Base-by-base conservation (phyloP, 768 basidiomycete species). In the Termitomyces sp. region DNA sequence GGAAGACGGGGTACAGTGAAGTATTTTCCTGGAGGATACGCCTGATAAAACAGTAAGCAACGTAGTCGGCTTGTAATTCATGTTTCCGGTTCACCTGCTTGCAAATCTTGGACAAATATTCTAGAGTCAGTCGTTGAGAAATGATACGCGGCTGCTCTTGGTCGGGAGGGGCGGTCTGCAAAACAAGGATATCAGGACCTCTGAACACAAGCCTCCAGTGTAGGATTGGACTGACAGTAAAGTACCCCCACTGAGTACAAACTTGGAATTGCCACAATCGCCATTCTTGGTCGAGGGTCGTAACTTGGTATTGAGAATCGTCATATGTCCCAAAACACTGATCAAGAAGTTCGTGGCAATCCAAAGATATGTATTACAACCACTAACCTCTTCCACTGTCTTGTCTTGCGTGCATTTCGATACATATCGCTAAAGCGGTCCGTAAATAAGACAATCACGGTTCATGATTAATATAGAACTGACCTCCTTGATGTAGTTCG, bases 241-340 rank as follows among this genome's bases (percentile, higher is more conserved):
- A 94, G 70, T 92, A 99, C 2, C 94, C 96, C 96, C 96, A 98
- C 64, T 96, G 83, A 0, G 91, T 94, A 75, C 93, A 94, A 52
- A 93, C 90, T 72, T 92, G 94, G 79, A 93, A 96, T 5, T 76
- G 62, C 95, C 95, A 98, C 12, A 87, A 72, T 41, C 92, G 79
- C 95, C 95, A 98, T 5, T 78, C 79, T 63, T 91, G 81, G 55
- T 83, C 77, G 8, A 93, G 68, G 11, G 79, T 80, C 1, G 79
- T 83, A 12, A 78, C 74, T 60, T 78, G 77, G 70, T 81, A 96
- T 61, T 84, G 76, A 4, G 74, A 64, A 61, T 88, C 88, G 56
- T 95, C 75, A 59, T 78, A 86, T 0, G 92, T 90, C 5, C 94
- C 93, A 64, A 95, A 97, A 71, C 95, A 98, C 85, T 94, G 59